phyloP scores from a whole-genome alignment of 78 protist genomes.

The Acrasis kona region DNA sequence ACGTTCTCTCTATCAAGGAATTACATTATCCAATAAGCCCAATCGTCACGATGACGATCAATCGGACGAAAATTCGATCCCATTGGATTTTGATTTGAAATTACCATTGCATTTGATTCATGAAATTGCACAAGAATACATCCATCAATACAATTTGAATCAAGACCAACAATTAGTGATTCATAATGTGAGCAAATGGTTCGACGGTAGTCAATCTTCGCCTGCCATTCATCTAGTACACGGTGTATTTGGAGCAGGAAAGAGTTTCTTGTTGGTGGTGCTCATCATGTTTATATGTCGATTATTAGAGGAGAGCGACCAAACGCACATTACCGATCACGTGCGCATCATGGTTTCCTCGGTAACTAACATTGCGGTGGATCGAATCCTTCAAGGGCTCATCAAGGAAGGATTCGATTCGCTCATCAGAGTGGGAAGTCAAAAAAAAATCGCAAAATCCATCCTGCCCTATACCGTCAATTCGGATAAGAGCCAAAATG shows the following conservation, averaged over 20 bases:
- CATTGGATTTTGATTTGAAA: no score
- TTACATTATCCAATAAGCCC: not conserved
- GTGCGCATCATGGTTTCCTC: slow-evolving; percentile 35
- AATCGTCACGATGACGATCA: no score
- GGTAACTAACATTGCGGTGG: slow-evolving; percentile 74
- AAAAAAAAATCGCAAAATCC: slow-evolving; percentile 48
- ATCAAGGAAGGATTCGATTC: slow-evolving; percentile 26
- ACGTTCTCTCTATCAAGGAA: not conserved
- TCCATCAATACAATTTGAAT: not conserved
- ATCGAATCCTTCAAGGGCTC: slow-evolving; percentile 45
- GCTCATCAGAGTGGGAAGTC: slow-evolving; percentile 60
- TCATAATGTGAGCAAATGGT: not conserved
- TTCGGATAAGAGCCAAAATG: slow-evolving; percentile 7
- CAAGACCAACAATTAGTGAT: not conserved
- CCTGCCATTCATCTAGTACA: slow-evolving; percentile 41
- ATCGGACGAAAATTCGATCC: no score
- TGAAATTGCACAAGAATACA: not conserved
- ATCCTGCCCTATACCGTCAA: slow-evolving; percentile 26
- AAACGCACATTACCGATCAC: no score
- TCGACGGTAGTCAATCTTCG: not conserved
- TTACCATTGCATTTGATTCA: no score
- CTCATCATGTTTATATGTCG: slow-evolving; percentile 24
- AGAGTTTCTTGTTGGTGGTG: slow-evolving; percentile 38
- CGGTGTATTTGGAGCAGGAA: slow-evolving; percentile 79
- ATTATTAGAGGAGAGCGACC: slow-evolving; percentile 17